Base-by-base conservation (phyloP, 768 basidiomycete genomes). In the Tricholoma bakamatsutake region DNA sequence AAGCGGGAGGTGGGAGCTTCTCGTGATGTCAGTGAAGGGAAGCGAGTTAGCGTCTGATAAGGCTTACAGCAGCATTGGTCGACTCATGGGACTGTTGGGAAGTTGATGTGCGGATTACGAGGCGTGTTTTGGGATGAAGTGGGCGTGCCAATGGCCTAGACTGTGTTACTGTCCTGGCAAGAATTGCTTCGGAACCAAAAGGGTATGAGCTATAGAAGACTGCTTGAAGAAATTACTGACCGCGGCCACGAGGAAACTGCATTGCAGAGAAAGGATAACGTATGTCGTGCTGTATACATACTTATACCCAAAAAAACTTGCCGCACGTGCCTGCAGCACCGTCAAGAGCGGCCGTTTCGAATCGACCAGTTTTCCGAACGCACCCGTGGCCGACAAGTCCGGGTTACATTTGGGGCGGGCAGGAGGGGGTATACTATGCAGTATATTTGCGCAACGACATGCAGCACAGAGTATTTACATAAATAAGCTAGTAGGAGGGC, bases 151-250 rank as follows among this genome's bases (percentile, higher is more conserved):
- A 21, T 4, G 50, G 56, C 47, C 54, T 58, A 43, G 60, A 46
- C 52, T 67, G 67, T 46, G 58, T 58, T 42, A 72, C 48, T 31
- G 71, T 57, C 60, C 71, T 67, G 40, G 67, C 46, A 37, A 69
- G 57, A 42, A 62, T 56, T 62, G 62, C 61, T 61, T n/a, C n/a
- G n/a, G n/a, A n/a, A n/a, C n/a, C n/a, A n/a, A n/a, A 31, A 50
- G 37, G 33, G 43, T 53, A 52, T 60, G 47, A 57, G 61, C 10
- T 31, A 31, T 52, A 39, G 54, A 55, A 40, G 18, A 24, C 12
- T 24, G 37, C 2, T 45, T 39, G 42, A 50, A 54, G 43, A 24
- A 39, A n/a, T 35, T 57, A 62, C 67, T 49, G 37, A 72, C 71
- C 66, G 48, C 53, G 64, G 43, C 40, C 24, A 12, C 40, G 52